Evolutionary conservation across 192 early-diverging fungal species (phyloP).

Genomic region (Coemansia furcata): DNA sequence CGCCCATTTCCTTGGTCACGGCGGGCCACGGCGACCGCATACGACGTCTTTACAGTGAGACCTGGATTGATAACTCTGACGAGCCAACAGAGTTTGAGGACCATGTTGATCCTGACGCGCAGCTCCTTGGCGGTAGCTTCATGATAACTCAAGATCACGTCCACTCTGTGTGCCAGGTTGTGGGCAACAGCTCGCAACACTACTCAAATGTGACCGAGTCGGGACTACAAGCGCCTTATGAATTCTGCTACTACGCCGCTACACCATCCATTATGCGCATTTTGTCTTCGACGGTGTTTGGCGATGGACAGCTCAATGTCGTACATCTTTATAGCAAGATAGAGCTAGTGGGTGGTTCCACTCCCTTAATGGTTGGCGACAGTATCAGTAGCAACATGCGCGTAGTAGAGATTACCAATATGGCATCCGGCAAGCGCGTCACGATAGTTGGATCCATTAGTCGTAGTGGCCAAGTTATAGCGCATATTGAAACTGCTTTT

Average conservation of each 20-base stretch:
- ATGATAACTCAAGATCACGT: constrained; percentile 76
- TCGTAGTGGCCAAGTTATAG: constrained; percentile 58
- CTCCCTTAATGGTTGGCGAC: constrained; percentile 69
- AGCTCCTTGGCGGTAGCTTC: background rate
- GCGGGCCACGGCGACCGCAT: background rate
- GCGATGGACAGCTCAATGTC: constrained; percentile 75
- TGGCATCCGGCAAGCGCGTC: constrained; percentile 79
- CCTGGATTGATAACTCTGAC: constrained; percentile 14
- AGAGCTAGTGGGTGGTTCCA: constrained; percentile 61
- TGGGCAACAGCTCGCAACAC: constrained; percentile 60
- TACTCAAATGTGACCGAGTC: constrained; percentile 51
- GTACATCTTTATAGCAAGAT: constrained; percentile 87
- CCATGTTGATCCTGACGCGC: background rate
- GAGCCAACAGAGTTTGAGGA: background rate
- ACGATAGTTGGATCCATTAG: constrained; percentile 67
- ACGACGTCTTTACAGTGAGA: background rate
- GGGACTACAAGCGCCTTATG: constrained; percentile 72
- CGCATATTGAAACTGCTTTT: constrained; percentile 75
- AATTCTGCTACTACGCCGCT: constrained; percentile 80
- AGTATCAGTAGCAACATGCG: constrained; percentile 65
- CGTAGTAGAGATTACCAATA: constrained; percentile 77
- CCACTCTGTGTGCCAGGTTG: constrained; percentile 72
- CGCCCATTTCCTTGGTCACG: constrained; percentile 15
- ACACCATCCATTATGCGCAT: constrained; percentile 78
- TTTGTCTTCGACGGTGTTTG: constrained; percentile 80